A percentile compares a stretch with the other conserved stretches of the same genome.
Evolutionary conservation across 2,329 filamentous ascomycete species (phyloP).

Genomic region (Metarhizium album): DNA sequence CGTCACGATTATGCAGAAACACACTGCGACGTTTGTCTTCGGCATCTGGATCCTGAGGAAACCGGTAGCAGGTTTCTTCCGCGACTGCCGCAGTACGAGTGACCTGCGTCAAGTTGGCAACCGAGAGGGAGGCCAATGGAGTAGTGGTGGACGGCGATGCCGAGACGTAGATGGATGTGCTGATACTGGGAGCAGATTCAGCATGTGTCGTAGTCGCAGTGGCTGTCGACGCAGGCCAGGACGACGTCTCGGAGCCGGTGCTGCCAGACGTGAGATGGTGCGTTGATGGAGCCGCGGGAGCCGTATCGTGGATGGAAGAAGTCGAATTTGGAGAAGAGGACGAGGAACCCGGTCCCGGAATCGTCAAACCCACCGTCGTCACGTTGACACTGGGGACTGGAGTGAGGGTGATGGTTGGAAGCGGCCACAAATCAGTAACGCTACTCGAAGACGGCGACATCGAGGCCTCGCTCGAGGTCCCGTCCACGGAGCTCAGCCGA

Average conservation of each 20-base stretch:
- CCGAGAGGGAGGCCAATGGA: slow-evolving; percentile 12
- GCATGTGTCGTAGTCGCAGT: not conserved
- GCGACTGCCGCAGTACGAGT: slow-evolving; percentile 17
- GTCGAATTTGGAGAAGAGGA: not conserved
- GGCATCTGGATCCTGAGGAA: slow-evolving; percentile 14
- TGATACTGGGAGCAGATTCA: not conserved
- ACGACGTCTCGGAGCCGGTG: not conserved
- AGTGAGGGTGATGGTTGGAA: not conserved
- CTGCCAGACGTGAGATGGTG: not conserved
- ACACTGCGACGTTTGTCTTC: slow-evolving; percentile 15
- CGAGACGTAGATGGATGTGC: not conserved
- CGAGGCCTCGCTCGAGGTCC: not conserved
- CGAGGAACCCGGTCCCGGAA: not conserved
- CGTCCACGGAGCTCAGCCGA: not conserved
- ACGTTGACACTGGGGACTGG: not conserved
- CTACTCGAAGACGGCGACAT: not conserved
- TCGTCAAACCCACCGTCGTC: not conserved
- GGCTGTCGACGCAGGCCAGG: not conserved
- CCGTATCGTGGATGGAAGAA: not conserved
- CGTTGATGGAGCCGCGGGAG: not conserved
- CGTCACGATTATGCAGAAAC: slow-evolving; percentile 20
- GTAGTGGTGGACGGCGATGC: not conserved
- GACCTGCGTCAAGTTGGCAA: slow-evolving; percentile 22
- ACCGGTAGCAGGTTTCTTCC: slow-evolving; percentile 21
- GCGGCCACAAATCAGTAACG: not conserved